Base-by-base conservation (phyloP, 2,329 filamentous ascomycete species). In the Pyrenophora teres region DNA sequence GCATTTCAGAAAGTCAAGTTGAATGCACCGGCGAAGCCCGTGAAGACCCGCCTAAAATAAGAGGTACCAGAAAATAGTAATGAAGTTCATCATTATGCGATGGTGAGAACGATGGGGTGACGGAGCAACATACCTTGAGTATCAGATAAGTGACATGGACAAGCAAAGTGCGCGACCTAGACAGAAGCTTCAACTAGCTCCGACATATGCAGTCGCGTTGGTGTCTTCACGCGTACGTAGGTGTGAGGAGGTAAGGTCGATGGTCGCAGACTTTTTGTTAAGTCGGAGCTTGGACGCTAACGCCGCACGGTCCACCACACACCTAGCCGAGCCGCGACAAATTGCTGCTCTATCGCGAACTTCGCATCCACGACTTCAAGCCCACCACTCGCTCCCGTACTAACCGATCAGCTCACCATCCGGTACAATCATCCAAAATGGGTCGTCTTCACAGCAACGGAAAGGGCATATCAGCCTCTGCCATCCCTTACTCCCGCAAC, bases 401-500 rank as follows among this genome's bases (percentile, higher is more conserved):
- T 60, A 63, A 63, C 56, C 55, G 55, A 65, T 58, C 50, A 60
- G 53, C 43, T 61, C 58, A 35, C 49, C 56, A 52, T 54, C 52
- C 59, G 47, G 54, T 52, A 58, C 54, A 60, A 53, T 63, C 57
- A 46, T 71, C 66, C 80, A 89, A 80, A 69, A 96, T 96, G 91
- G 91, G 92, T 88, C 88, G 93, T 85, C 88, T 97, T 88, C 95
- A 99, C 88, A 90, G 85, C 86, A 96, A 97, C 76, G 93, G 94
- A 84, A 97, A 97, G 90, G 95, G 94, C 81, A 99, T 99, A 82
- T 92, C 91, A 69, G 81, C 90, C 82, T 96, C 91, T 62, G 91
- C 94, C 74, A 82, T 97, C 81, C 94, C 95, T 76, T 99, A 97
- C 88, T 96, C 91, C 69, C 93, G 94, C 83, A 87, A 85, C 72